Percentiles rank a stretch among this genome's conserved stretches.
These are phyloP conservation scores for Medakamo hakoo DNA, from an alignment of 139 green algal genomes.

Conservation along the genomic window DNA sequence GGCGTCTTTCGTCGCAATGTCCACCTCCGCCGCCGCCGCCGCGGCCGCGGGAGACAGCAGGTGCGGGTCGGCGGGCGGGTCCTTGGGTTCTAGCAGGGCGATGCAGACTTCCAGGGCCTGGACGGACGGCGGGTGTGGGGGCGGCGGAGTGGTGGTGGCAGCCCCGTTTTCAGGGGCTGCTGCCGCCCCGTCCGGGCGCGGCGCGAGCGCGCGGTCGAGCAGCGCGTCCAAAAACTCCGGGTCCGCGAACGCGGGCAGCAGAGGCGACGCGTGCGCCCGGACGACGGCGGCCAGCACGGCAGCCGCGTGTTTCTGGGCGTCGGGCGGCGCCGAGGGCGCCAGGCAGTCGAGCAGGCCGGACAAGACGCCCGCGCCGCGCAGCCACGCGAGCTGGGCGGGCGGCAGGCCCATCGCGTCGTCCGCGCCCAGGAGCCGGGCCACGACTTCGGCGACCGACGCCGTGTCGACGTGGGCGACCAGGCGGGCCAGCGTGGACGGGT, in stretches of 20 bases:
- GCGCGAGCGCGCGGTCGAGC: conserved; percentile 16
- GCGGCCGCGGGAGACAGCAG: conserved; percentile 1
- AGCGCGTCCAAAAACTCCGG: conserved; percentile 19
- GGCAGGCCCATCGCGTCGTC: conserved; percentile 48
- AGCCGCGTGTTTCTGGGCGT: conserved; percentile 53
- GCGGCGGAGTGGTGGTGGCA: conserved; percentile 1
- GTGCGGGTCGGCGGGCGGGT: conserved; percentile 6
- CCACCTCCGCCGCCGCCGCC: conserved; percentile 4
- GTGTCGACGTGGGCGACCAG: conserved; percentile 58
- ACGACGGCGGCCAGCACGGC: conserved; percentile 72
- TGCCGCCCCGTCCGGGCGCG: conserved; percentile 8
- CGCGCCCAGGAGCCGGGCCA: conserved; percentile 66
- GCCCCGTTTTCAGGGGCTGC: conserved; percentile 6
- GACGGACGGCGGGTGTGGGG: conserved; percentile 23
- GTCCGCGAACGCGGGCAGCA: conserved; percentile 40
- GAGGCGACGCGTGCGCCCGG: conserved; percentile 42
- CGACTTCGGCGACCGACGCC: conserved; percentile 61
- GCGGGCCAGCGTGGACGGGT: conserved; percentile 27
- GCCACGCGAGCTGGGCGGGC: conserved; percentile 36
- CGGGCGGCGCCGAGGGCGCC: conserved; percentile 13
- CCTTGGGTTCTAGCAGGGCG: conserved; percentile 57
- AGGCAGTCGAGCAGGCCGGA: conserved; percentile 47
- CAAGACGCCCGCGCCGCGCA: conserved; percentile 54
- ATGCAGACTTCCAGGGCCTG: conserved; percentile 65
- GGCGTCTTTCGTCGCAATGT: conserved; percentile 10